Percentiles rank a stretch among this genome's conserved stretches.
Conservation (phyloP, 1,284 basidiomycete genomes). For the Psilocybe mexicana region DNA sequence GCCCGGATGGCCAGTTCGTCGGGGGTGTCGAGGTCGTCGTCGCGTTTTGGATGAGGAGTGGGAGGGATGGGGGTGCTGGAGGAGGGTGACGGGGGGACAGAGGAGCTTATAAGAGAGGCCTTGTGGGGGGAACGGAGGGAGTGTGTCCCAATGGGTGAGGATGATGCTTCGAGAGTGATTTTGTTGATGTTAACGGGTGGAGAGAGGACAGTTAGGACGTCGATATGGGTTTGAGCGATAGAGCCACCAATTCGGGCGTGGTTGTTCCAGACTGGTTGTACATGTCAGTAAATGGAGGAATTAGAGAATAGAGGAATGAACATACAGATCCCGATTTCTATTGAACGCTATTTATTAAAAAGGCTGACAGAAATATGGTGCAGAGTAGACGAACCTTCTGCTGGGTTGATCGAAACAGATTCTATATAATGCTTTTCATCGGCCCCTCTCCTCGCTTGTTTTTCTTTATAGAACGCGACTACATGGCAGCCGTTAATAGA, state of each 20-base stretch:
- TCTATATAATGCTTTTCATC: conserved; percentile 51
- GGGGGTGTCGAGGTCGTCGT: conserved; percentile 53
- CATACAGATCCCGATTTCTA: not conserved
- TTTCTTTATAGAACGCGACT: conserved; percentile 75
- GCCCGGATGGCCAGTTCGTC: conserved; percentile 72
- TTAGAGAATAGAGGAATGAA: not conserved
- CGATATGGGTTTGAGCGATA: conserved; percentile 57
- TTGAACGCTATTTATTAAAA: not conserved
- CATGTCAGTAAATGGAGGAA: not conserved
- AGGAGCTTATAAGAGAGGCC: not conserved
- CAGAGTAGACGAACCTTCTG: conserved; percentile 52
- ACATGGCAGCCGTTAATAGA: too few species aligned
- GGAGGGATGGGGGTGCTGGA: not conserved
- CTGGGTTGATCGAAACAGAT: conserved; percentile 62
- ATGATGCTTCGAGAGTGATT: conserved; percentile 9
- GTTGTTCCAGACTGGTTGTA: conserved; percentile 67
- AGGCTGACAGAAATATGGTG: not conserved
- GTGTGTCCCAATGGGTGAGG: conserved; percentile 8
- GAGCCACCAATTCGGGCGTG: conserved; percentile 54
- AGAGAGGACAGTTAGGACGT: conserved; percentile 46
- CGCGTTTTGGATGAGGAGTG: not conserved
- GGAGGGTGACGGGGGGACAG: not conserved
- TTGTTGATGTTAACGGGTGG: conserved; percentile 41
- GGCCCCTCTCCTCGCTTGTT: conserved; percentile 56
- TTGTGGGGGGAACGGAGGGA: conserved; percentile 8